Percentiles rank a stretch among this genome's conserved stretches.
Evolutionary conservation across 805 yeast genomes (phyloP).

Genomic region (Ogataea trehalophila): DNA sequence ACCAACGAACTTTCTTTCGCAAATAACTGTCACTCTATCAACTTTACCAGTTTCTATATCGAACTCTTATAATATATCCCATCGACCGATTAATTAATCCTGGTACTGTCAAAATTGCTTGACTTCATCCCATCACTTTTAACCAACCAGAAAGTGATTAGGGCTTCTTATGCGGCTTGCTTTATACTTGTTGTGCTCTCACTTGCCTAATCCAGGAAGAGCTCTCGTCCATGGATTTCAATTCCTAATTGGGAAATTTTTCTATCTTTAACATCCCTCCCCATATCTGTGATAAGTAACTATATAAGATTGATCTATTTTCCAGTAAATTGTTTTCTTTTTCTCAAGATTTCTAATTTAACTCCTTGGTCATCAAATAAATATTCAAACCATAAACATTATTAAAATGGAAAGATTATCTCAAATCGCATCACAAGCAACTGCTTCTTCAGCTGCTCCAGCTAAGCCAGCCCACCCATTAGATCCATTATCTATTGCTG

Average conservation of each 20-base stretch:
- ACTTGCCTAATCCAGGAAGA: slow-evolving; percentile 9
- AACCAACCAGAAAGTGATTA: too few species aligned
- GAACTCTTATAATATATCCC: too few species aligned
- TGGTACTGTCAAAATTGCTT: too few species aligned
- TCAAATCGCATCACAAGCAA: slow-evolving; percentile 59
- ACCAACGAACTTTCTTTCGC: too few species aligned
- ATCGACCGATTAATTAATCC: too few species aligned
- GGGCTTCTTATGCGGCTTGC: too few species aligned
- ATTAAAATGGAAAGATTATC: slow-evolving; percentile 57
- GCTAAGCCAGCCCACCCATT: slow-evolving; percentile 59
- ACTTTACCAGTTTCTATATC: too few species aligned
- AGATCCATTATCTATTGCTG: slow-evolving; percentile 64
- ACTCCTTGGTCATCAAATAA: neutral
- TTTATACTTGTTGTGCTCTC: neutral
- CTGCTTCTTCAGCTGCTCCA: slow-evolving; percentile 50
- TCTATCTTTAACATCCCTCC: neutral
- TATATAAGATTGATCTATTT: neutral
- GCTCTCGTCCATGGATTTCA: slow-evolving; percentile 6
- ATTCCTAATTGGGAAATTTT: slow-evolving; percentile 11
- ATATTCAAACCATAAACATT: neutral
- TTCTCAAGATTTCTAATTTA: neutral
- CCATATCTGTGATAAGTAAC: neutral
- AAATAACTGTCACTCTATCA: too few species aligned
- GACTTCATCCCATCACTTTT: too few species aligned
- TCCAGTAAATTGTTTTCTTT: neutral